Conservation (phyloP, 176 grass and related monocot genomes). For the Musa troglodytarum region DNA sequence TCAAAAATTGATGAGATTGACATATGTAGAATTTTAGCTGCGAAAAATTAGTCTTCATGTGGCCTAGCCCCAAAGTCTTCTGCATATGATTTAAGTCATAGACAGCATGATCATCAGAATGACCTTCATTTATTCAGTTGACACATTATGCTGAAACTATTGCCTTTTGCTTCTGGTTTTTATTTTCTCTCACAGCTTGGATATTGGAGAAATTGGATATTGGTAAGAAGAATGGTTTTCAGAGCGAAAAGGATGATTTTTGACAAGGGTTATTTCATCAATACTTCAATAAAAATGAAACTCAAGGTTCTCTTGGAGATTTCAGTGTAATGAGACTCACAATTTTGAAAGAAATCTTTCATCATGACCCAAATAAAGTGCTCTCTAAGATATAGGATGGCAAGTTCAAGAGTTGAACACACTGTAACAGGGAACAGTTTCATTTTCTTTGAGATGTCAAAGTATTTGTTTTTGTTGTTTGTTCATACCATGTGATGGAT, state of each 20-base stretch:
- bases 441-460: not conserved
- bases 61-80: no score
- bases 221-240: slow-evolving; percentile 58
- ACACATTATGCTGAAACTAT: not conserved
- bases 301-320: not conserved
- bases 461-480: not conserved
- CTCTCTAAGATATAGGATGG: not conserved
- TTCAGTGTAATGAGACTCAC: not conserved
- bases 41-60: no score
- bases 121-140: not conserved
- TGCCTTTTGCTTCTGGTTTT: not conserved
- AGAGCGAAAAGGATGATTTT: slow-evolving; percentile 17
- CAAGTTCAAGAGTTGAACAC: not conserved
- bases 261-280: not conserved
- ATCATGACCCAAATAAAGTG: not conserved
- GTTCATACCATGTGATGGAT: not conserved
- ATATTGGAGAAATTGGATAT: slow-evolving; percentile 67
- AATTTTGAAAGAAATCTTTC: not conserved
- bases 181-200: slow-evolving; percentile 29
- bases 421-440: not conserved
- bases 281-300: not conserved
- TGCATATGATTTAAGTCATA: not conserved
- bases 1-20: no score
- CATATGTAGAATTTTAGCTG: no score
- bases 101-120: not conserved